Percentiles rank a stretch among this genome's conserved stretches.
Evolutionary conservation across 176 grass and related monocot genomes (phyloP).

Genomic region (Canna indica): DNA sequence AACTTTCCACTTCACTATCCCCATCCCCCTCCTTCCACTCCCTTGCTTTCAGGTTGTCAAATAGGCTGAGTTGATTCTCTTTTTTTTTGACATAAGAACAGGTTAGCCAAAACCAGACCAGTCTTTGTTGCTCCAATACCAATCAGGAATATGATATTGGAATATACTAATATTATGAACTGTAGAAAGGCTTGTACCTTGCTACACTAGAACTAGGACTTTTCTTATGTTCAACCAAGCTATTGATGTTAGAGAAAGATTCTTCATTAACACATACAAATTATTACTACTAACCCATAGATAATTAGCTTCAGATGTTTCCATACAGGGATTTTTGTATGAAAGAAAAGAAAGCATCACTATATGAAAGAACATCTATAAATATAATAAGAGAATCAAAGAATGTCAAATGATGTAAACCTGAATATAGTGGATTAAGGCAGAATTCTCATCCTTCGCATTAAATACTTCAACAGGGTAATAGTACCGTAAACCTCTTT

Average conservation of each 20-base stretch:
- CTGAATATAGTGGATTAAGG: slow-evolving; percentile 87
- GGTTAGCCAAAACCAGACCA: too few species aligned
- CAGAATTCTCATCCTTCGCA: slow-evolving; percentile 81
- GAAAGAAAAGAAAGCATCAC: slow-evolving; percentile 1
- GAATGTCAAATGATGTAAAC: slow-evolving; percentile 25
- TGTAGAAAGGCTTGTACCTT: not conserved
- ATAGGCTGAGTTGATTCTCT: too few species aligned
- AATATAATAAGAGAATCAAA: not conserved
- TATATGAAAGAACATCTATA: slow-evolving; percentile 2
- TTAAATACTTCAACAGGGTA: slow-evolving; percentile 59
- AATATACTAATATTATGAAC: not conserved
- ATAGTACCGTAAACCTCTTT: slow-evolving; percentile 64
- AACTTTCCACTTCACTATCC: too few species aligned
- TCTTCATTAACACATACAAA: not conserved
- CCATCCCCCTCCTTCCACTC: too few species aligned
- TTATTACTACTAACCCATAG: not conserved
- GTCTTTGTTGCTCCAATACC: not conserved
- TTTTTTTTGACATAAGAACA: too few species aligned
- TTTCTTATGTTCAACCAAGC: not conserved
- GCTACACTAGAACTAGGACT: not conserved
- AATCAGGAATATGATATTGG: not conserved
- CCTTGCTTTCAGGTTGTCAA: too few species aligned
- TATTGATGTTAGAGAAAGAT: not conserved
- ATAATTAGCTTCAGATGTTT: not conserved
- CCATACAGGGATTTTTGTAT: not conserved